Base-by-base conservation (phyloP, 164 flowering plant species). In the Taxillus chinensis region DNA sequence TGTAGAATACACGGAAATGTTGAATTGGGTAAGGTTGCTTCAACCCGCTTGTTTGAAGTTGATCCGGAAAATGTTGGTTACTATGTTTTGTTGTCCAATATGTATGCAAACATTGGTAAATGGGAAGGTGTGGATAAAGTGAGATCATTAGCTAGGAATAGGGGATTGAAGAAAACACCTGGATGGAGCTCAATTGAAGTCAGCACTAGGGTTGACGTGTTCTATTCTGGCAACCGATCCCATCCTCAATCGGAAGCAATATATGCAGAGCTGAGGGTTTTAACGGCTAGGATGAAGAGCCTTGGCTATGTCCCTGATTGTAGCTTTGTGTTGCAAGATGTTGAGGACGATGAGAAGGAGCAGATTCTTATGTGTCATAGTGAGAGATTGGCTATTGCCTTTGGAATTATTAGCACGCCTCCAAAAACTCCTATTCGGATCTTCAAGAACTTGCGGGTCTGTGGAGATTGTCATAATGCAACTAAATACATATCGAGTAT, bases 121-220 rank as follows among this genome's bases (percentile, higher is more conserved):
- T 82, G 85, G 84, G 87, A 84, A 40, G 82, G 86, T 27, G 87
- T 79, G 14, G 69, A 76, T 57, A 64, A 71, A 60, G 77, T 84
- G 63, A 78, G 87, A 69, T 73, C 83, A 59, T 40, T 78, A 67
- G 89, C 87, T 15, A 71, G 75, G 65, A 74, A 70, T n/a, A 78
- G 67, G 65, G 87, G 89, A 60, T 60, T 86, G 77, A 77, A 55
- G 73, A 86, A 86, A 70, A 84, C 87, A 12, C 87, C 92, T 45
- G 92, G 92, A 6, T 86, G 89, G 87, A 86, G 87, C 70, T 82
- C 92, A 43, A 68, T 84, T 50, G 89, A 79, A 60, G 67, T 82
- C 48, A 71, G 74, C 63, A 75, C 73, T 56, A 73, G 60, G 62
- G 70, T 81, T 45, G 73, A 80, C 56, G 84, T 86, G 38, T 86